Evolutionary conservation across 1,139 yeast species (phyloP), one percentile per base, ranked within the genome.

Genomic region (Hansenula lynferdii): DNA sequence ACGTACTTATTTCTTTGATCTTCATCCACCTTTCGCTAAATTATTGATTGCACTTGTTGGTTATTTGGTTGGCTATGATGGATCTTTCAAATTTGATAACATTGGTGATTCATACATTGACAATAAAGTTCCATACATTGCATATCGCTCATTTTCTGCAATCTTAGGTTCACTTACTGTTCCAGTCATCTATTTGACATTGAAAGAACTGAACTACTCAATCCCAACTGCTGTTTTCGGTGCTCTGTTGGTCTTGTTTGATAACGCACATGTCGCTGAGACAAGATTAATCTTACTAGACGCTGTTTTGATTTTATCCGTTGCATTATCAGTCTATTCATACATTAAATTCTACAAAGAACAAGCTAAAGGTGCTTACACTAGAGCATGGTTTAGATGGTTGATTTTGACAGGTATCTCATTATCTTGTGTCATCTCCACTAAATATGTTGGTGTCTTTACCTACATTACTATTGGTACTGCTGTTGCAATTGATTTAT

Each of bases 11-110:
- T 94, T 87, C 61, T 92, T 94, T 60, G 99, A 94, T 62, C 77
- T 94, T 43, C 99, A 94, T 62, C 99, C 99, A 28, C 99, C 98
- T 16, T 84, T 94, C 64, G 98, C 97, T 37, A 94, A 94, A 62
- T 69, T 94, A 62, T 70, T 90, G 50, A 85, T 89, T 64, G 98
- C 97, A 0, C 75, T 79, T 44, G 92, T 83, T 34, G 99, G 98
- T 28, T 89, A 82, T 75, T 59, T 92, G 31, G 77, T 82, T 42
- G 95, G 97, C 3, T 94, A 86, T 59, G 82, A 85, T 53, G 99
- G 99, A 10, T 64, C 73, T 23, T 92, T 90, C 69, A 87, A 92
- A 61, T 92, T 92, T 56, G 96, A 89, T 44, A 80, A 75, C 54
- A 92, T 92, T 62, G 97, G 97, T 34, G 92, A 86, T 53, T 75